Evolutionary conservation across 345 rosid genomes (phyloP).

Genomic region (Euphorbia tirucalli): DNA sequence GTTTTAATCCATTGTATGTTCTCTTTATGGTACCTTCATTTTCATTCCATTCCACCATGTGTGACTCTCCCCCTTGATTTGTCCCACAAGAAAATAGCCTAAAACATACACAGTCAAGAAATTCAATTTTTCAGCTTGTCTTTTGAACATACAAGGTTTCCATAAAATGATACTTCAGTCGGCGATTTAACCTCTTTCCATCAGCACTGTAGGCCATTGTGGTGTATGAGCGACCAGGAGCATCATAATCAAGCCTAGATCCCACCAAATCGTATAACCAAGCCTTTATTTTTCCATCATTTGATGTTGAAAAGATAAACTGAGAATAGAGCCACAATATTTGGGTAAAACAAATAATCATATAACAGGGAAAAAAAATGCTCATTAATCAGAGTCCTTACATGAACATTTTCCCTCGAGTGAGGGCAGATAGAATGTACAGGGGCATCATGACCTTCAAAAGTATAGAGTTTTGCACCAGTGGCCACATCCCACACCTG

Average conservation of each 20-base stretch:
- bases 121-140: conserved; percentile 4
- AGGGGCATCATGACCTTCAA: conserved; percentile 76
- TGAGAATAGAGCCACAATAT: conserved; percentile 22
- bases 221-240: conserved; percentile 88
- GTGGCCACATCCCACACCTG: conserved; percentile 66
- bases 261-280: conserved; percentile 83
- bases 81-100: conserved; percentile 37
- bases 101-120: background rate
- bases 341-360: background rate
- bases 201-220: conserved; percentile 86
- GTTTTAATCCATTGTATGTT: conserved; percentile 27
- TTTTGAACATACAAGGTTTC: background rate
- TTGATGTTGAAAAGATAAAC: conserved; percentile 88
- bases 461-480: conserved; percentile 49
- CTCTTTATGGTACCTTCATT: conserved; percentile 33
- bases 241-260: conserved; percentile 82
- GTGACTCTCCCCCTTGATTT: conserved; percentile 26
- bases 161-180: background rate
- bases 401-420: conserved; percentile 53
- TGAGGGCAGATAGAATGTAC: conserved; percentile 73
- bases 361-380: background rate
- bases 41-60: conserved; percentile 38
- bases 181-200: conserved; percentile 63
- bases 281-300: conserved; percentile 91
- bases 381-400: conserved; percentile 23